Base-by-base conservation (phyloP, 2,329 filamentous ascomycete species). In the Macroventuria anomochaeta region DNA sequence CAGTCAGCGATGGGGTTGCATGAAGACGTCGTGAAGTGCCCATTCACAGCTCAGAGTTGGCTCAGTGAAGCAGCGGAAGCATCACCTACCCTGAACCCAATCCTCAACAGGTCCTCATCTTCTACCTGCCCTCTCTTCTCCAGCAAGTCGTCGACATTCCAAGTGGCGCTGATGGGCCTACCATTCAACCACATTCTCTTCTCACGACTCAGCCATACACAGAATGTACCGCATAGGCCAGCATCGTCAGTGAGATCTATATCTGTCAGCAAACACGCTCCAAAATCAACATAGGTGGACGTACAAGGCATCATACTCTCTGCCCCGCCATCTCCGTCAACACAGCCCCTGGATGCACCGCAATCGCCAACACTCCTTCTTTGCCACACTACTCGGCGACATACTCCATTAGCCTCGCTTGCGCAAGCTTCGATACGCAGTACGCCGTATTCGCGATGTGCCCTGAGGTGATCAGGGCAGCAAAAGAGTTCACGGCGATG, bases 361-460 rank as follows among this genome's bases (percentile, higher is more conserved):
- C 65, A 40, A 69, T 55, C 3, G 59, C 53, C 26, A 63, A 15
- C 13, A 73, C 28, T 1, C 65, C 68, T 7, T 69, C 64, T 1
- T 40, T 42, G 0, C 51, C 59, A 55, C 60, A 68, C 44, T 68
- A 67, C 43, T 69, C 67, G 0, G 53, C 41, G 0, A 72, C 8
- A 29, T 64, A 65, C 54, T 73, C 68, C 0, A 68, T 41, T 3
- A 72, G 20, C 10, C 71, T 41, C 3, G 55, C 63, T 25, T 70
- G 69, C 15, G 69, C 67, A 43, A 71, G 65, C 40, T 71, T 71
- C 12, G 60, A 65, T 0, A 73, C 39, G 38, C 65, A 71, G 42
- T 71, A 70, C 28, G 62, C 65, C 6, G 64, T 65, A 55, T 77
- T 79, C 1, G 75, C 77, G 40, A 77, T 74, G 5, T 71, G 67